Evolutionary conservation across 352 stramenopile species (phyloP), one percentile per base, ranked within the genome.

Genomic region (Phytophthora pseudosyringae): DNA sequence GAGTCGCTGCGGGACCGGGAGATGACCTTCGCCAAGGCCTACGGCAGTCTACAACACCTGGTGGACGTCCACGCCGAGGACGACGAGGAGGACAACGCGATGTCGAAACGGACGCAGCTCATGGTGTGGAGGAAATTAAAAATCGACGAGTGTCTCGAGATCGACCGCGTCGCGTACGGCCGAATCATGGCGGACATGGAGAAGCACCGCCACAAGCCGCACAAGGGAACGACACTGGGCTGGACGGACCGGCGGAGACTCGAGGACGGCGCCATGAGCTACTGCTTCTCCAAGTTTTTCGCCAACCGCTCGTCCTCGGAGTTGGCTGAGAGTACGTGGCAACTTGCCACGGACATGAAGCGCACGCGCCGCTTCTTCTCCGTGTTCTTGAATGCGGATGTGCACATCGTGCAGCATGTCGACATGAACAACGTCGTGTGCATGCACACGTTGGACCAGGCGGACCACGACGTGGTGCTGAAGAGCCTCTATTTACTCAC

Each of bases 251-350:
- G 65, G 1, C 64, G 76, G 21, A 52, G 56, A 21, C 55, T 78
- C 48, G 28, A 38, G 7, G 61, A 72, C 26, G 63, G 70, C 25
- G 47, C 69, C 25, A 41, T 84, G 59, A 66, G 39, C 36, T 81
- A 72, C 44, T 78, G 67, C 21, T 84, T 84, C 36, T 72, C 77
- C 16, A 84, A 84, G 54, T 69, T 64, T 26, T 80, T 84, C 44
- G n/a, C 59, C 6, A 61, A 63, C 16, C 73, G 67, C 11, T 60
- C 59, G 18, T 55, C 47, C n/a, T 41, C 49, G 15, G 58, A 78
- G 16, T 26, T 84, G 36, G 63, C 63, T 4, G 50, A 67, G 16
- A 66, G 43, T 32, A 78, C 73, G 16, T 84, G 76, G 76, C 31
- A 59, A 29, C 51, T 84, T 28, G 44, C 68, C 25, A 59, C 70